Conservation (phyloP, 2,329 filamentous ascomycete species). For the Verticillium isaacii region DNA sequence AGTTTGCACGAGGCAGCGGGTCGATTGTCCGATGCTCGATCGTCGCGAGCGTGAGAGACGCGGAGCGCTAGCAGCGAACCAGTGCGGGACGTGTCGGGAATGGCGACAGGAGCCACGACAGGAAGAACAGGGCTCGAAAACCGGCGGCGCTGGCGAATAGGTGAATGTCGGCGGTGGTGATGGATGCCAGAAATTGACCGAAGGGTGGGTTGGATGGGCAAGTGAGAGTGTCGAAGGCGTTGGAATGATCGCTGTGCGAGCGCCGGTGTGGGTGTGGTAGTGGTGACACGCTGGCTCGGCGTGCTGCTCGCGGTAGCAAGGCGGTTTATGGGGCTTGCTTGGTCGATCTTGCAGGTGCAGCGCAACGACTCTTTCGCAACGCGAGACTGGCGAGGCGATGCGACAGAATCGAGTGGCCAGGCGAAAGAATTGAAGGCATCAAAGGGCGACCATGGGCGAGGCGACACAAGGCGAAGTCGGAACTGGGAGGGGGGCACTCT, state of each 20-base stretch:
- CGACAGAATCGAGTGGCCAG: constrained; percentile 9
- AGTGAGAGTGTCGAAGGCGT: constrained; percentile 1
- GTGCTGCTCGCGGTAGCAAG: neutral
- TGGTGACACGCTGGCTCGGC: constrained; percentile 2
- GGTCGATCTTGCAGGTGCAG: neutral
- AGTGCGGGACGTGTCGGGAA: constrained; percentile 4
- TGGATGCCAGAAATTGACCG: neutral
- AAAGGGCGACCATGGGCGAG: constrained; percentile 9
- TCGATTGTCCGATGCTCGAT: constrained; percentile 18
- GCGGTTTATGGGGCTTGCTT: constrained; percentile 5
- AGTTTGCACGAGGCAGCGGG: constrained; percentile 11
- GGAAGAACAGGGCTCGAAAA: constrained; percentile 2
- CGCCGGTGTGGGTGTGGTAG: constrained; percentile 2
- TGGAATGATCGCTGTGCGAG: neutral
- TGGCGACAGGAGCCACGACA: neutral
- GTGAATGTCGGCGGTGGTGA: constrained; percentile 1
- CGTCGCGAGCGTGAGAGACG: constrained; percentile 18
- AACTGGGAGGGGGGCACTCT: constrained; percentile 6
- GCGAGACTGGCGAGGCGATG: constrained; percentile 3
- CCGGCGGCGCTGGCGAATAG: constrained; percentile 1
- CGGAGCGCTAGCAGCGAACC: constrained; percentile 11
- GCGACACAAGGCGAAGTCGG: constrained; percentile 6
- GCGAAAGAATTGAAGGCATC: constrained; percentile 8
- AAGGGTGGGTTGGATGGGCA: neutral
- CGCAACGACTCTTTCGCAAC: neutral